A percentile compares a stretch with the other conserved stretches of the same genome.
Conservation (phyloP, 148 eudicot genomes). For the Pouteria glomerata region DNA sequence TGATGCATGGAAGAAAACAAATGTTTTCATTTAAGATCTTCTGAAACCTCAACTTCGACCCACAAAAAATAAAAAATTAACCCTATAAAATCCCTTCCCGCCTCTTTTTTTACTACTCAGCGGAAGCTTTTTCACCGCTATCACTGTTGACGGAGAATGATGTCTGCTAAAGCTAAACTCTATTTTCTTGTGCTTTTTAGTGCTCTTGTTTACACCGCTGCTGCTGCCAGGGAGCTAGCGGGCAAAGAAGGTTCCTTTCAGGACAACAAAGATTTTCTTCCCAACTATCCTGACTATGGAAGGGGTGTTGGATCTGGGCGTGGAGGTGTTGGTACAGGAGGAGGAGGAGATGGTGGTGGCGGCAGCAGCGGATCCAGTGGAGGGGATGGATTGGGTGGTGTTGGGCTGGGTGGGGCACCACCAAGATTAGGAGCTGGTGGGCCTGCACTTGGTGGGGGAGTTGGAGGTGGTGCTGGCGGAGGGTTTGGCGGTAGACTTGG, state of each 20-base stretch:
- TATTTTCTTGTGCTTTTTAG: background rate
- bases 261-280: background rate
- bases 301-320: no score
- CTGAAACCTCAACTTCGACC: no score
- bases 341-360: no score
- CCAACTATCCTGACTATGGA: no score
- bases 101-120: background rate
- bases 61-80: no score
- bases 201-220: background rate
- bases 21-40: no score
- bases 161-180: background rate
- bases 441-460: background rate
- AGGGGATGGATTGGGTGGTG: background rate
- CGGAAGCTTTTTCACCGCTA: background rate
- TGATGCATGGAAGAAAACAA: no score
- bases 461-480: constrained; percentile 2
- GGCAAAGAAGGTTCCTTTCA: background rate
- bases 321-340: no score
- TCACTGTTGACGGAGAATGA: no score
- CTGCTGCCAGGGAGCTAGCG: background rate
- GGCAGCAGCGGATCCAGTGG: background rate
- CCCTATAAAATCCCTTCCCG: background rate
- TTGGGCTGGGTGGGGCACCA: background rate
- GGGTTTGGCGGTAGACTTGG: constrained; percentile 10
- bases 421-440: background rate